Base-by-base conservation (phyloP, 1,284 basidiomycete genomes). In the Moesziomyces antarcticus region DNA sequence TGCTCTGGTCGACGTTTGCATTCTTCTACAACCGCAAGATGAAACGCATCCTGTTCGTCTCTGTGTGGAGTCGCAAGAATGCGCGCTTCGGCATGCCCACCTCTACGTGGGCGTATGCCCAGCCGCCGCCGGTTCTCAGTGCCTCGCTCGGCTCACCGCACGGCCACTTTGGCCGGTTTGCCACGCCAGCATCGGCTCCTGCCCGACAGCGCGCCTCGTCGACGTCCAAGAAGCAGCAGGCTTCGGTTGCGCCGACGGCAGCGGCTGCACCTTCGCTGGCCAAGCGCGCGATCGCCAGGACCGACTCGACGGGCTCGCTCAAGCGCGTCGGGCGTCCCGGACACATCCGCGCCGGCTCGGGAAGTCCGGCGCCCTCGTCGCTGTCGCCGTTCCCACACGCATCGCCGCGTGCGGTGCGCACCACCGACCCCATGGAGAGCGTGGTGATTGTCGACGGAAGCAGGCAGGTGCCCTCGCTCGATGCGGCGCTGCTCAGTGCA, bases 1-100 rank as follows among this genome's bases (percentile, higher is more conserved):
- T 98, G 61, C 87, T 98, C 7, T 98, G 95, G 96, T 94, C 93
- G 37, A 94, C 93, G 16, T 94, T 97, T 84, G 97, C 94, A 89
- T 97, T 99, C 87, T 97, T 99, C 87, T 88, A 95, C 83, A 97
- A 95, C 87, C 89, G 91, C 82, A 96, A 93, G 79, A 85, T 86
- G 73, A 98, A 97, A 87, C 90, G 96, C 21, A 90, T 99, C 78
- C 85, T 99, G 51, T 98, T 97, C 85, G 89, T 97, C 64, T 93
- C 93, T 0, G 90, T 94, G 8, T 97, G 94, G 93, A 93, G 93
- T n/a, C 89, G 91, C 41, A 91, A 92, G 55, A 89, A 88, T 41
- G 43, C 75, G 27, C 62, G 71, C 22, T 68, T 67, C 22, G 76
- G 76, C 47, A 62, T 65, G 51, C 61, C 66, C 20, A 59, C 55